Percentiles rank a stretch among this genome's conserved stretches.
phyloP scores from a whole-genome alignment of 495 filamentous ascomycete genomes.

The Aspergillus asperescens region DNA sequence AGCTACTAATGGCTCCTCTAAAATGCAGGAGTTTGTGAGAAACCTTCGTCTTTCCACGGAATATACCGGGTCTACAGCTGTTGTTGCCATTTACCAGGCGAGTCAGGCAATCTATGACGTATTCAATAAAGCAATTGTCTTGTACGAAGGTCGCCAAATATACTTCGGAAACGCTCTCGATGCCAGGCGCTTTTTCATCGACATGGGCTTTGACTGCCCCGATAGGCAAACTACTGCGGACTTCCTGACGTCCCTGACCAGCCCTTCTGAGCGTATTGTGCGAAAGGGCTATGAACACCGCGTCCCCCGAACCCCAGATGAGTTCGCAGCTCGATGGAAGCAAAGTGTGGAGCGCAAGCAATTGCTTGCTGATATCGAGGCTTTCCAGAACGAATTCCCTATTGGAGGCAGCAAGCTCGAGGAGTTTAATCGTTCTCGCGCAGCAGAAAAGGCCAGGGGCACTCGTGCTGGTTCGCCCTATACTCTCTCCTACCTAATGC shows the following conservation, averaged over 20 bases:
- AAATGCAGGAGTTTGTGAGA: conserved; percentile 54
- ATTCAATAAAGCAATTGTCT: conserved; percentile 72
- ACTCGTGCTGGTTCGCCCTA: conserved; percentile 65
- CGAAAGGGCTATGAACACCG: conserved; percentile 58
- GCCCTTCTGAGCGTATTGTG: conserved; percentile 59
- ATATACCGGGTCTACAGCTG: conserved; percentile 57
- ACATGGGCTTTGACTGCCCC: conserved; percentile 72
- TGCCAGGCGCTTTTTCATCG: conserved; percentile 64
- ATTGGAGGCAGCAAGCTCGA: conserved; percentile 59
- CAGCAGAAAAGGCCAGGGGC: conserved; percentile 48
- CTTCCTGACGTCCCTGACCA: conserved; percentile 76
- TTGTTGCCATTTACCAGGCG: conserved; percentile 83
- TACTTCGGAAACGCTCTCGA: conserved; percentile 62
- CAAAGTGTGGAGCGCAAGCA: conserved; percentile 60
- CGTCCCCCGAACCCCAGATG: conserved; percentile 67
- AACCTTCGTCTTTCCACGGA: conserved; percentile 62
- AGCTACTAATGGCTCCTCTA: conserved; percentile 21
- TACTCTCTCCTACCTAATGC: conserved; percentile 66
- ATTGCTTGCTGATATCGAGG: conserved; percentile 65
- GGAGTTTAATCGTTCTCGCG: conserved; percentile 62
- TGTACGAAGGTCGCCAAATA: conserved; percentile 81
- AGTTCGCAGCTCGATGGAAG: conserved; percentile 72
- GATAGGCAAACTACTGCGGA: conserved; percentile 70
- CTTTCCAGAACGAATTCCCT: conserved; percentile 59
- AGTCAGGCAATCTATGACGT: conserved; percentile 69